These are phyloP conservation scores for Botrytis pseudocinerea DNA, from an alignment of 2,329 filamentous ascomycete genomes.

Conservation along the genomic window DNA sequence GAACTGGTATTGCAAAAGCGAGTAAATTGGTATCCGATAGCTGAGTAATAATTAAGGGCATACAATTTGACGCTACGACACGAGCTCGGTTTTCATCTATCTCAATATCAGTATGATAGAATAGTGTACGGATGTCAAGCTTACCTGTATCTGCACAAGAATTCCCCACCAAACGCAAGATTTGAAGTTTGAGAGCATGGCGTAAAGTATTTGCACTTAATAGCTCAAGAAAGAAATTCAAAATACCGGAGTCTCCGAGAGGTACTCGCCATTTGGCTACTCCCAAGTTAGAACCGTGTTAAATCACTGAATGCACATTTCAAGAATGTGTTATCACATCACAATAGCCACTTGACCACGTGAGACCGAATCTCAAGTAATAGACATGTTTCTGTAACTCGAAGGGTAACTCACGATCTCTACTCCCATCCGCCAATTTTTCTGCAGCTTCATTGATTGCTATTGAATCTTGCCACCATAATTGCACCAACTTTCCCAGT, in stretches of 20 bases:
- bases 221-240: slow-evolving; percentile 56
- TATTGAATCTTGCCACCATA: slow-evolving; percentile 45
- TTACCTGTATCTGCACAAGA: slow-evolving; percentile 61
- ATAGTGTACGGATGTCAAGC: slow-evolving; percentile 15
- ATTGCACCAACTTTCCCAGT: slow-evolving; percentile 38
- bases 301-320: neutral
- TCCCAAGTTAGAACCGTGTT: neutral
- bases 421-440: slow-evolving; percentile 56
- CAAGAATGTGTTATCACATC: neutral
- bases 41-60: slow-evolving; percentile 51
- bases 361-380: slow-evolving; percentile 1
- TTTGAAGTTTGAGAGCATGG: slow-evolving; percentile 50
- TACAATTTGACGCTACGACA: slow-evolving; percentile 51
- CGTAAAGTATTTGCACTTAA: slow-evolving; percentile 40
- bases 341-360: slow-evolving; percentile 11
- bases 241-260: slow-evolving; percentile 57
- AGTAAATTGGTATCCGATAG: slow-evolving; percentile 50
- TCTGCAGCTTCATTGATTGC: slow-evolving; percentile 52
- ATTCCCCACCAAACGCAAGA: slow-evolving; percentile 60
- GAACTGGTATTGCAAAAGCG: slow-evolving; percentile 57
- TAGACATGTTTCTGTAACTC: neutral
- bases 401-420: slow-evolving; percentile 50
- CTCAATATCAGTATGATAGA: slow-evolving; percentile 15
- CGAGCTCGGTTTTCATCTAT: slow-evolving; percentile 60
- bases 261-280: slow-evolving; percentile 58